These are phyloP conservation scores for Rubroboletus satanas DNA, from an alignment of 768 basidiomycete species.

Conservation along the genomic window DNA sequence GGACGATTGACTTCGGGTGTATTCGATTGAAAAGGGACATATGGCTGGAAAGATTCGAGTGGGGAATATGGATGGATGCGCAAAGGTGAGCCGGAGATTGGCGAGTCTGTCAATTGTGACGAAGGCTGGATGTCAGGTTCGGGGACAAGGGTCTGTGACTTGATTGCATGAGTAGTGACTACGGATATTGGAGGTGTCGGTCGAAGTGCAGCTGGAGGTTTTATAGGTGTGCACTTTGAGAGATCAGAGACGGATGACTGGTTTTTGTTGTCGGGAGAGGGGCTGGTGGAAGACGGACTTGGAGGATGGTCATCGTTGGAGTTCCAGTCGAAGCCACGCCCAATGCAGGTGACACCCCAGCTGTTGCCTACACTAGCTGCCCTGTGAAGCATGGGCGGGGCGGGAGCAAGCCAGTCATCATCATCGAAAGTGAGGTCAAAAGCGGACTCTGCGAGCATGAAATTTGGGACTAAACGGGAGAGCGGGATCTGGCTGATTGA, in stretches of 20 bases:
- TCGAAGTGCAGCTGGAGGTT: constrained; percentile 5
- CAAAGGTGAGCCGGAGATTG: constrained; percentile 28
- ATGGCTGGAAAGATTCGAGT: constrained; percentile 14
- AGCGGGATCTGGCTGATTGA: neutral
- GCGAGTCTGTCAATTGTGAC: constrained; percentile 30
- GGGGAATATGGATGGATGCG: constrained; percentile 36
- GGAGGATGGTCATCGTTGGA: constrained; percentile 35
- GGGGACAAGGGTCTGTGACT: constrained; percentile 20
- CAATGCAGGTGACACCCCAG: constrained; percentile 84
- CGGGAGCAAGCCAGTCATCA: constrained; percentile 62
- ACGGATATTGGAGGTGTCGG: constrained; percentile 15
- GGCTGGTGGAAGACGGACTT: constrained; percentile 1
- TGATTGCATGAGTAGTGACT: constrained; percentile 22
- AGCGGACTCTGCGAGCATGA: constrained; percentile 58
- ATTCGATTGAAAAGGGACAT: constrained; percentile 19
- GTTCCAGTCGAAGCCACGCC: constrained; percentile 78
- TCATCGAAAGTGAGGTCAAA: constrained; percentile 65
- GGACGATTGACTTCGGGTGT: constrained; percentile 24
- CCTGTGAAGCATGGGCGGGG: constrained; percentile 50
- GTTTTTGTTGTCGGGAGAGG: constrained; percentile 7
- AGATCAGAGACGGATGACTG: constrained; percentile 14
- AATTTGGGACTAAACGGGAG: neutral
- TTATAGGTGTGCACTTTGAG: constrained; percentile 5
- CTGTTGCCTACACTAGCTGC: constrained; percentile 69
- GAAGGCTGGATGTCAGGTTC: constrained; percentile 28